Percentiles rank a stretch among this genome's conserved stretches.
Evolutionary conservation across 2,329 filamentous ascomycete genomes (phyloP).

Genomic region (Daldinia eschscholtzii): DNA sequence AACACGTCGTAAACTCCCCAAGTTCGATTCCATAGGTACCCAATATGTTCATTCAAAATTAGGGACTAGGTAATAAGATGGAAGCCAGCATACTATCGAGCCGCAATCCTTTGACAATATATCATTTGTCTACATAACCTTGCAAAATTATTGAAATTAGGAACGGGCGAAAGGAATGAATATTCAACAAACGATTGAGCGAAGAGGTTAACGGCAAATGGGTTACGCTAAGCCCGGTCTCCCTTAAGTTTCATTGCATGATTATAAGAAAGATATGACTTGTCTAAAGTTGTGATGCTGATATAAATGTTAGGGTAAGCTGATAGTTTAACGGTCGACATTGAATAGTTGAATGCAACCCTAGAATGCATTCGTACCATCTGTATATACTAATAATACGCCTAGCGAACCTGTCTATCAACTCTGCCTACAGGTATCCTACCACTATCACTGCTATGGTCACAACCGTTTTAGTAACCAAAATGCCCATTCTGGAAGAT

Average conservation of each 20-base stretch:
- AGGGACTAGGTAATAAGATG: no score
- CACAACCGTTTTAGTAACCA: background rate
- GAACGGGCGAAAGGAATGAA: no score
- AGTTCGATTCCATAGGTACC: background rate
- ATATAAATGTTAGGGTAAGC: background rate
- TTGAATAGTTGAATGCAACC: background rate
- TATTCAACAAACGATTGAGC: no score
- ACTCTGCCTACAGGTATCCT: slow-evolving; percentile 1
- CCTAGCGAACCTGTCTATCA: background rate
- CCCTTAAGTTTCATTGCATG: no score
- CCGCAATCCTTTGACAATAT: no score
- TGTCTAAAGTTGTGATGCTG: background rate
- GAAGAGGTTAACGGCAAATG: no score
- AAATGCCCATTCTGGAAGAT: background rate
- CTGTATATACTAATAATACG: background rate
- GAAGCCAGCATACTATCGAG: no score
- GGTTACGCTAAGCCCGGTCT: no score
- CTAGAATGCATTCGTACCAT: background rate
- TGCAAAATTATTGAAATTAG: no score
- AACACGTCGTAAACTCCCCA: background rate
- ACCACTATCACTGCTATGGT: background rate
- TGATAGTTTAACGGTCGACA: background rate
- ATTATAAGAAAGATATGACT: background rate
- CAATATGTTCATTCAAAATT: background rate
- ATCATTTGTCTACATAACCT: no score